These are phyloP conservation scores for Claviceps quebecensis DNA, from an alignment of 2,329 filamentous ascomycete species.

Conservation along the genomic window DNA sequence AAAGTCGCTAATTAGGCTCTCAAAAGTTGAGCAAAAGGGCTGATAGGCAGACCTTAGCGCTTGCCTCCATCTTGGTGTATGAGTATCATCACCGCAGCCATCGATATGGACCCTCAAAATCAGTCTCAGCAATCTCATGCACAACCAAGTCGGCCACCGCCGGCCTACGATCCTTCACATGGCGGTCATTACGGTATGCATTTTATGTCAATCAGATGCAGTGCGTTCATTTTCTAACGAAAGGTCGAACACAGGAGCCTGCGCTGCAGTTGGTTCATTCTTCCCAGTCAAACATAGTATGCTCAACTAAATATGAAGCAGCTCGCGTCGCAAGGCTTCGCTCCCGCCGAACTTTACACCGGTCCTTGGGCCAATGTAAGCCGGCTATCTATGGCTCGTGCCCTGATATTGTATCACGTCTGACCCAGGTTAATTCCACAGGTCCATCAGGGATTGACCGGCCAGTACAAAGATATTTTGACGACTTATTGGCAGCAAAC, in stretches of 20 bases:
- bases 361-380: constrained; percentile 89
- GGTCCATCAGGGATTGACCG: constrained; percentile 90
- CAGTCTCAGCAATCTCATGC: constrained; percentile 37
- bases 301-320: constrained; percentile 24
- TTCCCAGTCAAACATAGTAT: not conserved
- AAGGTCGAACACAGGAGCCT: constrained; percentile 26
- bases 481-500: constrained; percentile 99
- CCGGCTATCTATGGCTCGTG: constrained; percentile 6
- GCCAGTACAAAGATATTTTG: constrained; percentile 89
- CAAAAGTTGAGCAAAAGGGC: not conserved
- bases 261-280: constrained; percentile 25
- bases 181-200: constrained; percentile 64
- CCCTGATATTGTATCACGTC: not conserved
- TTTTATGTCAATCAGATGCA: not conserved
- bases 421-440: constrained; percentile 21
- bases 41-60: not conserved
- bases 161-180: constrained; percentile 58
- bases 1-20: not conserved
- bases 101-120: constrained; percentile 25
- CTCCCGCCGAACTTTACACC: constrained; percentile 85
- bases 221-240: constrained; percentile 5
- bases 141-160: constrained; percentile 45
- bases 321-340: constrained; percentile 78
- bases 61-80: not conserved
- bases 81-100: constrained; percentile 4